Evolutionary conservation across 108 stramenopile genomes (phyloP).

Genomic region (Cyclotella cryptica): DNA sequence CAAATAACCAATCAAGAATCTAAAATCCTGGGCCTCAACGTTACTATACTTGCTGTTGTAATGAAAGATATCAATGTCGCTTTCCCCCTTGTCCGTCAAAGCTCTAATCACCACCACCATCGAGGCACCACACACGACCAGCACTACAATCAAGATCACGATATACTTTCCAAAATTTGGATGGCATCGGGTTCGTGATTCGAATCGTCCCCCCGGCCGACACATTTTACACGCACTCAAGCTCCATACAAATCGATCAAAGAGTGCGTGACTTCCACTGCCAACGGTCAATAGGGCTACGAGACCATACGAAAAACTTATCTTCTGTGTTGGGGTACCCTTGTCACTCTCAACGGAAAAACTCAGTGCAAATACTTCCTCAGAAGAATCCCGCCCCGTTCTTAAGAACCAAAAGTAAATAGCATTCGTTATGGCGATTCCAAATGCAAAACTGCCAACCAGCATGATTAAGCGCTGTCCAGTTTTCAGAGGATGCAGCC

Average conservation of each 20-base stretch:
- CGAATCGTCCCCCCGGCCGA: constrained; percentile 38
- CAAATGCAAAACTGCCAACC: constrained; percentile 43
- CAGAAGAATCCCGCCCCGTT: constrained; percentile 16
- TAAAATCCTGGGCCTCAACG: constrained; percentile 35
- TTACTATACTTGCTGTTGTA: neutral
- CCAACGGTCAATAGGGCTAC: constrained; percentile 74
- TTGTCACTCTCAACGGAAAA: constrained; percentile 24
- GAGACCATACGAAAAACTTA: constrained; percentile 49
- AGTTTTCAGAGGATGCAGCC: constrained; percentile 32
- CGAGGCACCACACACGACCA: constrained; percentile 50
- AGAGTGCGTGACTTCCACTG: constrained; percentile 62
- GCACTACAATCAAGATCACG: constrained; percentile 36
- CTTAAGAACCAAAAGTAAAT: constrained; percentile 54
- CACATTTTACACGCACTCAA: constrained; percentile 73
- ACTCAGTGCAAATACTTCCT: constrained; percentile 26
- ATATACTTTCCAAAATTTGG: constrained; percentile 48
- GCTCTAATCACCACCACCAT: constrained; percentile 64
- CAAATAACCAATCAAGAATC: constrained; percentile 62
- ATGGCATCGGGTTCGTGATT: constrained; percentile 13
- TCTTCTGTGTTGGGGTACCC: neutral
- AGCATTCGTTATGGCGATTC: constrained; percentile 37
- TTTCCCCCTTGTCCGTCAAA: constrained; percentile 29
- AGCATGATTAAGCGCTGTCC: constrained; percentile 24
- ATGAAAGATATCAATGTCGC: constrained; percentile 7
- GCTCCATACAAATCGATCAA: constrained; percentile 71